Base-by-base conservation (phyloP, 1,139 yeast genomes). In the Zygosaccharomyces sapae region DNA sequence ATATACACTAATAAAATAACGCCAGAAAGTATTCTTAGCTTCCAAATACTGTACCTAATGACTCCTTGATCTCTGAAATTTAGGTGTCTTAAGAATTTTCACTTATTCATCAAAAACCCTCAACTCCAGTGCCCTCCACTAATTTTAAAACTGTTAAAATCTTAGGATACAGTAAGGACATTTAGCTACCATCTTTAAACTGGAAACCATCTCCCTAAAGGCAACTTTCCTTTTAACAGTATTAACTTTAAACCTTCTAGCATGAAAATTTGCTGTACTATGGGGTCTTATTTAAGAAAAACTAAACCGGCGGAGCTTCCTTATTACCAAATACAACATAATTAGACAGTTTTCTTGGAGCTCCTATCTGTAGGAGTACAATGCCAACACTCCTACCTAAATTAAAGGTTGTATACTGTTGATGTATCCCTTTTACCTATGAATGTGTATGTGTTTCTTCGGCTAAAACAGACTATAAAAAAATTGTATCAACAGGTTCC, bases 171-270 rank as follows among this genome's bases (percentile, higher is more conserved):
- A 90, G 63, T 33, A 71, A 62, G 8, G 80, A 73, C 79, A 89
- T 77, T 60, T 90, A 97, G 54, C 76, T 75, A 39, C 89, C 69
- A 89, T 74, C 4, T 94, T 83, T 67, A 88, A 76, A 64, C 89
- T 90, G 40, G 96, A 95, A 6, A 89, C 75, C 27, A 88, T 76
- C 62, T 86, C 86, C 65, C 83, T 83, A 55, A 92, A 70, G 0
- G 88, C 81, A 20, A 76, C 69, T 62, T 80, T 82, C 59, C 82
- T 72, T 50, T 74, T 64, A 69, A 72, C 51, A 4, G 56, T 57
- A 45, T 54, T 58, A 8, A 52, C 41, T 46, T 61, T 62, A 12
- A 59, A 52, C 48, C 60, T 65, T 57, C 67, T 70, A 45, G 59
- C 58, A n/a, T 68, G 71, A 4, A 59, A 54, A 33, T 55, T 58